Evolutionary conservation across 2,329 filamentous ascomycete genomes (phyloP), one percentile per base, ranked within the genome.

Genomic region (Neophaeococcomyces mojaviensis): DNA sequence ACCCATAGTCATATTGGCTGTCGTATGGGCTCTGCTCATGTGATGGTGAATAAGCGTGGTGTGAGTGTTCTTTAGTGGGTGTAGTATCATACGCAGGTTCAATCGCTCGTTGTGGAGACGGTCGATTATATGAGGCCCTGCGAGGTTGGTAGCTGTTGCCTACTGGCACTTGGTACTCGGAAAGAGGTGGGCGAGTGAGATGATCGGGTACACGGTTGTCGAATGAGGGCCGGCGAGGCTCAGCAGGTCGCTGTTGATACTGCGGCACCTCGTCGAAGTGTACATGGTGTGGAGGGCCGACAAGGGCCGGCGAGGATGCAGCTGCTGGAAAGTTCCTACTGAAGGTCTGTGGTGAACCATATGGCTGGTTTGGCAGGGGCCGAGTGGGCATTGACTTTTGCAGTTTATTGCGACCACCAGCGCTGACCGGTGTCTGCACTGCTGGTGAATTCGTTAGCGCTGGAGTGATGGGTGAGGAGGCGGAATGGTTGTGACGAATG

Each of bases 391-490:
- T 49, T 5, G 48, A 28, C 38, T 57, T 56, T 43, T 53, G 55
- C 12, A 57, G 40, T 31, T 54, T 50, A 36, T 61, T 64, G 15
- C 61, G 55, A 12, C 57, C 55, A 2, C 20, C 31, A 15, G 28
- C 31, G 20, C 19, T 41, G 19, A 20, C 38, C 6, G 46, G 30
- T 5, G 33, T 15, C 12, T 16, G 46, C 12, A 33, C 31, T n/a
- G 34, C 36, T 33, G 39, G 26, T 18, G 48, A 37, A 24, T 26
- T 44, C n/a, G 16, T 13, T 2, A 28, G 8, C 2, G 51, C 40
- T 28, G 49, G 48, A 4, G 54, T 45, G 15, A 47, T 49, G 39
- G 46, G 30, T 39, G 47, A 24, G 24, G 26, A 46, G 9, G 46
- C 44, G 7, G 51, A 34, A 12, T 46, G 37, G 40, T 50, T 32